Evolutionary conservation across 768 basidiomycete species (phyloP).

Genomic region (Suillus bovinus): DNA sequence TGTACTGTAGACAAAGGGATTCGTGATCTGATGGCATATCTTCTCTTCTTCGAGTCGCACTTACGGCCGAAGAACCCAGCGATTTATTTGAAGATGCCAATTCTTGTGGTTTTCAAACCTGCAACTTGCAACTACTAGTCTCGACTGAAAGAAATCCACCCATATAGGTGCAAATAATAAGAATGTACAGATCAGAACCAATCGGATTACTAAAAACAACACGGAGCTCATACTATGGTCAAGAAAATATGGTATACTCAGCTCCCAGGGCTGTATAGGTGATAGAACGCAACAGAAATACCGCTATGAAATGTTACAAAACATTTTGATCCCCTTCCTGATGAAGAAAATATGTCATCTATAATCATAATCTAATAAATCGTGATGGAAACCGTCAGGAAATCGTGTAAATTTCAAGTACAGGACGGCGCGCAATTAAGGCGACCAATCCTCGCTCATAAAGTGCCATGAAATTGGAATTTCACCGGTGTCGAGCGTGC

Average conservation of each 20-base stretch:
- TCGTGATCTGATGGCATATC: too few relatives aligned
- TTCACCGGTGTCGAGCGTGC: conserved; percentile 46
- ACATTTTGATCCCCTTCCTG: conserved; percentile 19
- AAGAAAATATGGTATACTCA: neutral
- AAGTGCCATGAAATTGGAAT: conserved; percentile 63
- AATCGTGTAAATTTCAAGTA: neutral
- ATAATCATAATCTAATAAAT: conserved; percentile 11
- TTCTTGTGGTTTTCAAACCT: neutral
- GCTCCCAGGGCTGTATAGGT: conserved; percentile 1
- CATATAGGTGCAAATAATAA: neutral
- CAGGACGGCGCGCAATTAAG: conserved; percentile 27
- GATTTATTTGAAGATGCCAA: neutral
- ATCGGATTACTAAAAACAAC: neutral
- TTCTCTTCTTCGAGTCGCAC: neutral
- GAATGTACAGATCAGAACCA: neutral
- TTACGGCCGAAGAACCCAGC: neutral
- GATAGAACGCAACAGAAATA: conserved; percentile 10
- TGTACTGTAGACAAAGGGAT: neutral
- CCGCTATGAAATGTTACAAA: conserved; percentile 22
- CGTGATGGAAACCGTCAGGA: conserved; percentile 6
- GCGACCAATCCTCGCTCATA: conserved; percentile 46
- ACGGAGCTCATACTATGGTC: neutral
- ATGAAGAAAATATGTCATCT: conserved; percentile 6
- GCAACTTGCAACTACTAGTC: neutral
- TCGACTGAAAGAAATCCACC: neutral